Percentiles rank a stretch among this genome's conserved stretches.
Conservation (phyloP, 306 rosid species). For the Sicyos edulis region DNA sequence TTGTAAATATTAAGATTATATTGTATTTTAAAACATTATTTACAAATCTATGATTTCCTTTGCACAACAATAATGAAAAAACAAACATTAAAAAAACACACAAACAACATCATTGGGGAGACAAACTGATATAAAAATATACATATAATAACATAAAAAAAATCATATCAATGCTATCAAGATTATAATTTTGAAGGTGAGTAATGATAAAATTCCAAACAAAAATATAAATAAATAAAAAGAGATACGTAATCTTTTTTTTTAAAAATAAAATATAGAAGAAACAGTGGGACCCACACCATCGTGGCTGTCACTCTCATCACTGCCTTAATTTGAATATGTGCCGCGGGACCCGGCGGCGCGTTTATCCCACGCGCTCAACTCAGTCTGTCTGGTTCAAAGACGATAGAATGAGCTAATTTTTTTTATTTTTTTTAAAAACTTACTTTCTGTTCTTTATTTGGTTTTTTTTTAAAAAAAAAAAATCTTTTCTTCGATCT, state of each 20-base stretch:
- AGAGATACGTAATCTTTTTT: constrained; percentile 19
- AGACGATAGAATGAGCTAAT: not conserved
- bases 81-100: not conserved
- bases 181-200: constrained; percentile 14
- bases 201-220: not conserved
- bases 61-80: not conserved
- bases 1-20: too few relatives aligned
- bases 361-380: not conserved
- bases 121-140: not conserved
- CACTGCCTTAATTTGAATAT: constrained; percentile 18
- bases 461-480: too few relatives aligned
- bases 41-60: too few relatives aligned
- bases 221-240: constrained; percentile 5
- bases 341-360: constrained; percentile 14
- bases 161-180: not conserved
- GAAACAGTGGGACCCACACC: not conserved
- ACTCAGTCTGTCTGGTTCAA: not conserved
- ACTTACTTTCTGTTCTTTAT: too few relatives aligned
- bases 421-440: too few relatives aligned
- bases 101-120: constrained; percentile 16
- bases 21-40: too few relatives aligned
- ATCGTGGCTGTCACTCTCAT: constrained; percentile 20
- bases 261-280: not conserved
- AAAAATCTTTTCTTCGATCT: too few relatives aligned
- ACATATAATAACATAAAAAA: not conserved